Conservation (phyloP, 768 basidiomycete genomes). For the Cystobasidium onofrii region DNA sequence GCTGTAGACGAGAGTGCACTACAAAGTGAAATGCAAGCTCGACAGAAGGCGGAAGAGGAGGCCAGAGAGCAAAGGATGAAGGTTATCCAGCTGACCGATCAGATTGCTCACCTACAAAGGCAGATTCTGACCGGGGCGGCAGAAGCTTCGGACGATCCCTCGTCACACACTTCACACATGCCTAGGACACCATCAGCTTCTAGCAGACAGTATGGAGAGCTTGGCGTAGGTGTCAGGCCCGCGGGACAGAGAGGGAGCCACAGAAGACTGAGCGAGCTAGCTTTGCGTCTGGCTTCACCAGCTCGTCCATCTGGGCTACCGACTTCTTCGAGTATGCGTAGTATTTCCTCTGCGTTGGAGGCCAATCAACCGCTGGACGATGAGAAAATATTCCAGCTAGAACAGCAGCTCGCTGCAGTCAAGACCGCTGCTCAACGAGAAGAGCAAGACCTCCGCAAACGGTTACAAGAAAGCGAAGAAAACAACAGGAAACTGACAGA, state of each 20-base stretch:
- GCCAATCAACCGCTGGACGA: not conserved
- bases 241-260: not conserved
- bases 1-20: slow-evolving; percentile 61
- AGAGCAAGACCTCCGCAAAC: not conserved
- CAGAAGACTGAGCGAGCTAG: slow-evolving; percentile 5
- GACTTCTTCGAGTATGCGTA: not conserved
- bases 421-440: slow-evolving; percentile 50
- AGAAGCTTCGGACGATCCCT: not conserved
- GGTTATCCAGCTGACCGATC: slow-evolving; percentile 6
- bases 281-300: slow-evolving; percentile 2
- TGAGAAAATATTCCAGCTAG: not conserved
- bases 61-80: slow-evolving; percentile 18
- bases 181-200: slow-evolving; percentile 3
- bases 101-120: slow-evolving; percentile 22
- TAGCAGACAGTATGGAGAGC: not conserved
- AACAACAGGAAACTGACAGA: not conserved
- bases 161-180: not conserved
- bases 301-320: not conserved
- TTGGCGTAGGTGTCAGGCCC: not conserved
- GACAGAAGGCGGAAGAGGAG: slow-evolving; percentile 20
- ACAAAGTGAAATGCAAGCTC: not conserved
- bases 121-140: slow-evolving; percentile 29
- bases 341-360: slow-evolving; percentile 17
- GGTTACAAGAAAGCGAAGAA: not conserved
- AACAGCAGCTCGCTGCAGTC: slow-evolving; percentile 55